A percentile compares a stretch with the other conserved stretches of the same genome.
Conservation (phyloP, 2,329 filamentous ascomycete species). For the Juglanconis oblonga region DNA sequence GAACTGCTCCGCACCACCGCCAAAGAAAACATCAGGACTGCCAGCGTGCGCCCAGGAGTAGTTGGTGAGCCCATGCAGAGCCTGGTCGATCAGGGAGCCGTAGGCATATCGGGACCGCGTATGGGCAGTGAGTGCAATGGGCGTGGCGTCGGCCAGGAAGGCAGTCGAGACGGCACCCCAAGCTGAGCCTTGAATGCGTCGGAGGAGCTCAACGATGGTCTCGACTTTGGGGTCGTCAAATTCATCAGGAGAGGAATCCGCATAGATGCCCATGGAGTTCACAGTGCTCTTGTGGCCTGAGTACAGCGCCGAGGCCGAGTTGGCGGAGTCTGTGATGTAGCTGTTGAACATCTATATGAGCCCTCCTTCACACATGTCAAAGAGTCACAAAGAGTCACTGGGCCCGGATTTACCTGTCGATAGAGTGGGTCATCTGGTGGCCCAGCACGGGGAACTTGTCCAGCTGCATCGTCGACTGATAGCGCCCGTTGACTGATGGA, state of each 20-base stretch:
- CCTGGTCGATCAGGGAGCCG: constrained; percentile 71
- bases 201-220: constrained; percentile 75
- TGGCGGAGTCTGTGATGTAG: constrained; percentile 85
- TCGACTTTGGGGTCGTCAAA: constrained; percentile 88
- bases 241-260: constrained; percentile 67
- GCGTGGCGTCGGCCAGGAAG: constrained; percentile 77
- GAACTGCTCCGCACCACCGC: constrained; percentile 81
- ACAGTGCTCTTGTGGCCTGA: constrained; percentile 81
- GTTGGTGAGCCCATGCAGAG: constrained; percentile 72
- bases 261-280: constrained; percentile 78
- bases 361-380: constrained; percentile 7
- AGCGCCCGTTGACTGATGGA: constrained; percentile 81
- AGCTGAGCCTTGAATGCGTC: constrained; percentile 53
- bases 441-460: constrained; percentile 84
- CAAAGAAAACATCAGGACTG: constrained; percentile 79
- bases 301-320: constrained; percentile 79
- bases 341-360: constrained; percentile 20
- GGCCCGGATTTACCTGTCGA: background rate
- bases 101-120: constrained; percentile 68
- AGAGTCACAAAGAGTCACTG: background rate
- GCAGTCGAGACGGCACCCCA: constrained; percentile 76
- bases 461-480: constrained; percentile 71
- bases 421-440: constrained; percentile 64
- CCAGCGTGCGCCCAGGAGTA: constrained; percentile 75
- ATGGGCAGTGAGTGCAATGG: constrained; percentile 71